Evolutionary conservation across 352 stramenopile species (phyloP).

Genomic region (Pythium aphanidermatum): DNA sequence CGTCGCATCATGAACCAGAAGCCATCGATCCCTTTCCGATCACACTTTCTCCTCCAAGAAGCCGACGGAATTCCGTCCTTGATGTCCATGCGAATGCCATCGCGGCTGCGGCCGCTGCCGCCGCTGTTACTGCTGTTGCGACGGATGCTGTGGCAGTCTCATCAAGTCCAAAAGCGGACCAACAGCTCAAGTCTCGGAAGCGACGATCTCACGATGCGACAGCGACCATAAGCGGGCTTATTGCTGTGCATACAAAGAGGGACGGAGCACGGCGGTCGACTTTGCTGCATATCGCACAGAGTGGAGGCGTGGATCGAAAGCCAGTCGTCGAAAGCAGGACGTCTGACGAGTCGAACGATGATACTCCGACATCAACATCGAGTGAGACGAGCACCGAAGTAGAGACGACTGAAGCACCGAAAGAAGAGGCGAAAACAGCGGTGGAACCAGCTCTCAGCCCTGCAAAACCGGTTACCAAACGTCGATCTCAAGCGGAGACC

Average conservation of each 20-base stretch:
- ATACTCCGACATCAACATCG: background rate
- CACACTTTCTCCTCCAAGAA: too few species aligned
- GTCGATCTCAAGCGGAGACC: constrained; percentile 5
- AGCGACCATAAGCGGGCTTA: background rate
- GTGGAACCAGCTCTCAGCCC: background rate
- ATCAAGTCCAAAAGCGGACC: constrained; percentile 2
- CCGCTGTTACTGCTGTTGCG: constrained; percentile 5
- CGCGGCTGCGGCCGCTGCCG: constrained; percentile 12
- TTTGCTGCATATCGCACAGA: too few species aligned
- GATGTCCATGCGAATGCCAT: constrained; percentile 9
- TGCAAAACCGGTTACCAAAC: background rate
- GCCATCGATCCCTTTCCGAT: too few species aligned
- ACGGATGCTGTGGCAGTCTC: too few species aligned
- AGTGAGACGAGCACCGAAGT: background rate
- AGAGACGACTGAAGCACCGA: background rate
- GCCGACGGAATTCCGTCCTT: background rate
- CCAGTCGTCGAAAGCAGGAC: too few species aligned
- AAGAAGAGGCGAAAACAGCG: constrained; percentile 1
- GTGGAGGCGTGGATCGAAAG: too few species aligned
- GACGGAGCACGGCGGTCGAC: too few species aligned
- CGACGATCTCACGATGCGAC: constrained; percentile 9
- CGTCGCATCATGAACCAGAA: too few species aligned
- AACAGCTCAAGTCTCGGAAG: constrained; percentile 1
- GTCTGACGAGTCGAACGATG: too few species aligned
- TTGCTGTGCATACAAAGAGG: too few species aligned